A percentile compares a stretch with the other conserved stretches of the same genome.
phyloP scores from a whole-genome alignment of 768 basidiomycete species.

The Paxillus rubicundulus region DNA sequence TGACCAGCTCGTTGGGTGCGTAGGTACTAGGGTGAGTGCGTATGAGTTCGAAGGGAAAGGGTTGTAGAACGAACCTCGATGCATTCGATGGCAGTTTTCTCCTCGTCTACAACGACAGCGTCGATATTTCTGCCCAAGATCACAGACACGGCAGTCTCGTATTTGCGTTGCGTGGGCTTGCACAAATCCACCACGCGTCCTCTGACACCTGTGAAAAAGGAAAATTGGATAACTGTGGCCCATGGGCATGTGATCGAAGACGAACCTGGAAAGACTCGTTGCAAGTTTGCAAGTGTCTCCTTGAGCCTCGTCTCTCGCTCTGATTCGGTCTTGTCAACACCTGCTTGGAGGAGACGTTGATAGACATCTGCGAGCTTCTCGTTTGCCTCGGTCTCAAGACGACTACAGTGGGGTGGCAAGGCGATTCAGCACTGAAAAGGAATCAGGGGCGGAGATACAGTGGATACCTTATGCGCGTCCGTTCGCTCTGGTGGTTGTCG shows the following conservation, averaged over 20 bases:
- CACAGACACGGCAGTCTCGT: slow-evolving; percentile 87
- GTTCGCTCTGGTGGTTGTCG: slow-evolving; percentile 83
- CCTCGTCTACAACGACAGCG: slow-evolving; percentile 93
- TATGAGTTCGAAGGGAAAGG: background rate
- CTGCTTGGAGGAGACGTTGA: slow-evolving; percentile 84
- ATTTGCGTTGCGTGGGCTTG: slow-evolving; percentile 90
- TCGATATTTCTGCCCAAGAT: slow-evolving; percentile 94
- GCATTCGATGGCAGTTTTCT: slow-evolving; percentile 96
- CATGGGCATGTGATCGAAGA: background rate
- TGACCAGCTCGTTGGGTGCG: slow-evolving; percentile 92
- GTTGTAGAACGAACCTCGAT: slow-evolving; percentile 67
- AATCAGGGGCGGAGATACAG: background rate
- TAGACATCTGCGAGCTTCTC: slow-evolving; percentile 85
- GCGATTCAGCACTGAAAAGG: background rate
- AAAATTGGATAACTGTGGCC: background rate
- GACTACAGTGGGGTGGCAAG: slow-evolving; percentile 43
- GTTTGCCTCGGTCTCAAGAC: slow-evolving; percentile 87
- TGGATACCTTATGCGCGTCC: slow-evolving; percentile 67
- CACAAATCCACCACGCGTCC: slow-evolving; percentile 93
- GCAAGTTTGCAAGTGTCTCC: slow-evolving; percentile 80
- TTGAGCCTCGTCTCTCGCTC: slow-evolving; percentile 83
- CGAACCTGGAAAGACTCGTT: slow-evolving; percentile 84
- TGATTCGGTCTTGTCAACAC: slow-evolving; percentile 82
- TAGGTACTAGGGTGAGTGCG: slow-evolving; percentile 64
- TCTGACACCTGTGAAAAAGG: slow-evolving; percentile 62